Percentiles rank a stretch among this genome's conserved stretches.
These are phyloP conservation scores for Melastoma candidum DNA, from an alignment of 441 rosid species.

Conservation along the genomic window DNA sequence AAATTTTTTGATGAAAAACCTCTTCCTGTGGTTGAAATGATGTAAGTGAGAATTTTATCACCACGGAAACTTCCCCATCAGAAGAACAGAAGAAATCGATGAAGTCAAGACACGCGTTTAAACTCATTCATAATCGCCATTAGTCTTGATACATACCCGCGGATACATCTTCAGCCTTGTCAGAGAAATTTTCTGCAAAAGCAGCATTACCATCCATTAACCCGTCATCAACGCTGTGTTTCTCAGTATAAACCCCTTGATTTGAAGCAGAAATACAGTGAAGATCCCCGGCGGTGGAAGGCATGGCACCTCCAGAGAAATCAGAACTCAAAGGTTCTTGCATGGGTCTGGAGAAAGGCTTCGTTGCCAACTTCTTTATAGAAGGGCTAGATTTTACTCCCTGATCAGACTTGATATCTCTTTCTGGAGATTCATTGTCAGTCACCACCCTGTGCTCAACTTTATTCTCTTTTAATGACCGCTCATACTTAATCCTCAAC, in stretches of 20 bases:
- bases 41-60: slow-evolving; percentile 1
- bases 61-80: not conserved
- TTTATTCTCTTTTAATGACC: slow-evolving; percentile 38
- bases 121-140: no score
- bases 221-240: slow-evolving; percentile 32
- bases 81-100: not conserved
- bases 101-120: no score
- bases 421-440: slow-evolving; percentile 12
- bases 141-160: slow-evolving; percentile 30
- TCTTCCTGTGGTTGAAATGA: slow-evolving; percentile 35
- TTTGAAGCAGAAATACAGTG: slow-evolving; percentile 31
- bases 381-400: slow-evolving; percentile 33
- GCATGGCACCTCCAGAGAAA: slow-evolving; percentile 44
- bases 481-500: slow-evolving; percentile 47
- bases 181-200: slow-evolving; percentile 33
- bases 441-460: slow-evolving; percentile 8
- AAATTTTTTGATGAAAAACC: slow-evolving; percentile 47
- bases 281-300: slow-evolving; percentile 36
- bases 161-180: slow-evolving; percentile 57
- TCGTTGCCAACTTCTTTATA: slow-evolving; percentile 49
- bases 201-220: slow-evolving; percentile 34
- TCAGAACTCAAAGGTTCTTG: slow-evolving; percentile 43
- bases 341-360: slow-evolving; percentile 25
- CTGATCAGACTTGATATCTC: slow-evolving; percentile 39
- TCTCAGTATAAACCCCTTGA: slow-evolving; percentile 40